Percentiles rank a stretch among this genome's conserved stretches.
Evolutionary conservation across 139 green algal species (phyloP).

Genomic region (Parachlorella kessleri): DNA sequence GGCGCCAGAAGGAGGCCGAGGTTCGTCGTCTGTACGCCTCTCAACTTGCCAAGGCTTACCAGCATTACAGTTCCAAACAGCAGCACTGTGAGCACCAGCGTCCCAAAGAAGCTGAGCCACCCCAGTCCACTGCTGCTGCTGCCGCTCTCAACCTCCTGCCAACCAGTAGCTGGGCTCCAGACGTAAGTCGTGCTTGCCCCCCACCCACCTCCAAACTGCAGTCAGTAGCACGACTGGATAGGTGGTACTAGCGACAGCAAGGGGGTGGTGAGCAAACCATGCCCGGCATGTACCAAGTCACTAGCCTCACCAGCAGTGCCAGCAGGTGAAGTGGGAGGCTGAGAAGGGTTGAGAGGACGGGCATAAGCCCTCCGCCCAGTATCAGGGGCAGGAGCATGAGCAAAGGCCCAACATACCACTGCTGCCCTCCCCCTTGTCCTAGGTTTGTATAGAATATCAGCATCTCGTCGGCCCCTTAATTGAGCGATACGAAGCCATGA

Average conservation of each 20-base stretch:
- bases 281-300: too few relatives aligned
- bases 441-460: constrained; percentile 15
- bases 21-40: too few relatives aligned
- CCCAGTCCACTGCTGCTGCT: not conserved
- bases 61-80: not conserved
- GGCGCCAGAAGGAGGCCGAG: too few relatives aligned
- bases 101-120: not conserved
- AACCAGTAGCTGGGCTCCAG: not conserved
- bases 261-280: too few relatives aligned
- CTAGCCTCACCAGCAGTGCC: constrained; percentile 10
- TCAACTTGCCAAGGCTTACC: too few relatives aligned
- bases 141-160: not conserved
- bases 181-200: not conserved
- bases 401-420: constrained; percentile 18
- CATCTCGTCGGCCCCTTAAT: too few relatives aligned
- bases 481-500: too few relatives aligned
- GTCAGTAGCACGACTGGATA: too few relatives aligned
- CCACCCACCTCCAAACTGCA: constrained; percentile 9
- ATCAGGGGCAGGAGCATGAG: constrained; percentile 19
- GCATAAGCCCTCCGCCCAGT: not conserved
- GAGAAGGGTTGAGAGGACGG: too few relatives aligned
- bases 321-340: not conserved
- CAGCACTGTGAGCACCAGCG: not conserved
- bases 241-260: too few relatives aligned
- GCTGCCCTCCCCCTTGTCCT: not conserved